These are phyloP conservation scores for Chiua virens DNA, from an alignment of 768 basidiomycete species.

Conservation along the genomic window DNA sequence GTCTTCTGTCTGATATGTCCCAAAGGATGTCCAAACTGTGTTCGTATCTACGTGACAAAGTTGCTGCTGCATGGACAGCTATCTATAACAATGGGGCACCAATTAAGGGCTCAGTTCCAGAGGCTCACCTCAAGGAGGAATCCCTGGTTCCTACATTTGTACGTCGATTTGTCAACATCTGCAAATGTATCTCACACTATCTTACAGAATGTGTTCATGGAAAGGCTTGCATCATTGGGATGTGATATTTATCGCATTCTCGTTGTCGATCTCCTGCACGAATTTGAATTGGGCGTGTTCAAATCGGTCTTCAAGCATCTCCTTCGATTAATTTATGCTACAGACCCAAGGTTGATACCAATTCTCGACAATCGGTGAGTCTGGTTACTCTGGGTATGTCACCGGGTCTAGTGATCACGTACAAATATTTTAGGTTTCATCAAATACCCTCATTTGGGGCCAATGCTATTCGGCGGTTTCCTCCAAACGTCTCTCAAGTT, in stretches of 20 bases:
- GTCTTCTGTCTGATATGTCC: conserved; percentile 7
- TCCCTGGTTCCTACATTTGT: conserved; percentile 15
- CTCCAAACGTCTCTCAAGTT: conserved; percentile 35
- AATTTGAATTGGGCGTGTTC: conserved; percentile 42
- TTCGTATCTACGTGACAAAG: neutral
- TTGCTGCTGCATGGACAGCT: neutral
- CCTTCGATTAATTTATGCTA: conserved; percentile 28
- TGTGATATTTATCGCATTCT: conserved; percentile 30
- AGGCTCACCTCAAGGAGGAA: conserved; percentile 5
- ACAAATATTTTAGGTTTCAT: conserved; percentile 11
- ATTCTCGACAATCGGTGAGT: conserved; percentile 27
- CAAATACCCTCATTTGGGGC: conserved; percentile 23
- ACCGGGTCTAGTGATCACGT: neutral
- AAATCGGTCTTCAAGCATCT: conserved; percentile 39
- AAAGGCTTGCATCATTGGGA: conserved; percentile 12
- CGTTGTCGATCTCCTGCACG: conserved; percentile 39
- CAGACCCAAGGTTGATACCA: conserved; percentile 9
- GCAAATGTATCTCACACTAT: neutral
- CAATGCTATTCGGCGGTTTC: conserved; percentile 36
- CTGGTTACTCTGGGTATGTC: neutral
- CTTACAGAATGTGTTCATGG: conserved; percentile 36
- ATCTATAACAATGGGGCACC: conserved; percentile 13
- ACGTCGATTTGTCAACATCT: neutral
- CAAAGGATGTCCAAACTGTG: neutral
- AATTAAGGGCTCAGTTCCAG: conserved; percentile 10